These are phyloP conservation scores for Trifolium fragiferum DNA, from an alignment of 306 rosid genomes.

Conservation along the genomic window DNA sequence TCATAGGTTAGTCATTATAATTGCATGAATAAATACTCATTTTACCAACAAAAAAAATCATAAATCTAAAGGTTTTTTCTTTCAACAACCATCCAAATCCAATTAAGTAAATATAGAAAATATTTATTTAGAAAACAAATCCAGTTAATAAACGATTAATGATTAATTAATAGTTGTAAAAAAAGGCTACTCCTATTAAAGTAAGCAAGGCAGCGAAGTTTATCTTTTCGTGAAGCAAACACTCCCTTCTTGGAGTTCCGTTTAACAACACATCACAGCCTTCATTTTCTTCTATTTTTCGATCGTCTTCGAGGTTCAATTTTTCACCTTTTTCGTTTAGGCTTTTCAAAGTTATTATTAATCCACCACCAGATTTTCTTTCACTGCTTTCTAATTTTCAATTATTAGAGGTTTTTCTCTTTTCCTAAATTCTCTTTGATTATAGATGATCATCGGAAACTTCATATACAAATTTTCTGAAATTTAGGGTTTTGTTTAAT, in stretches of 20 bases:
- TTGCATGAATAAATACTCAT: no score
- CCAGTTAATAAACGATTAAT: no score
- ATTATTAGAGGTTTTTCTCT: conserved; percentile 30
- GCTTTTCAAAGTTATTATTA: conserved; percentile 6
- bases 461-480: not conserved
- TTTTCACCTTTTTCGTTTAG: not conserved
- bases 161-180: conserved; percentile 10
- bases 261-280: conserved; percentile 35
- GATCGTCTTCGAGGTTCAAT: conserved; percentile 51
- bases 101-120: no score
- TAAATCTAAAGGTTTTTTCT: no score
- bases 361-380: not conserved
- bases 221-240: conserved; percentile 45
- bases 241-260: conserved; percentile 32
- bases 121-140: no score
- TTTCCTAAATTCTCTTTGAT: conserved; percentile 6
- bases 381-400: not conserved
- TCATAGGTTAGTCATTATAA: no score
- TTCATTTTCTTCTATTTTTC: conserved; percentile 28
- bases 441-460: not conserved
- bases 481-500: conserved; percentile 14
- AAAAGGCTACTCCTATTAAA: not conserved
- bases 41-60: no score
- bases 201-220: conserved; percentile 25
- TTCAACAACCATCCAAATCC: no score